phyloP scores from a whole-genome alignment of 371 early-diverging fungal species.

The Coemansia sp. region DNA sequence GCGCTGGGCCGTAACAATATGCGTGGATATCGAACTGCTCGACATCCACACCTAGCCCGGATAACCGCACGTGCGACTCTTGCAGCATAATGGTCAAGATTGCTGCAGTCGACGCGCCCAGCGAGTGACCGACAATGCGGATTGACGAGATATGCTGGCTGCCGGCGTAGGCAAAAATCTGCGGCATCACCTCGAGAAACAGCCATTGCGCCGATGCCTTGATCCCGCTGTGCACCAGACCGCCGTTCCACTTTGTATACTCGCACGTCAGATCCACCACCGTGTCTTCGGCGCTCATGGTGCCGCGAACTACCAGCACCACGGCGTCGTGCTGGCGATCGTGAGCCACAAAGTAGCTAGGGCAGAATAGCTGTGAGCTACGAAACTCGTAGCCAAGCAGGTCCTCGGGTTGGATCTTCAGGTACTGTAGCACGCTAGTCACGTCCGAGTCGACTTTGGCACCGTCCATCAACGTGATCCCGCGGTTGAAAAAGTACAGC shows the following conservation, averaged over 20 bases:
- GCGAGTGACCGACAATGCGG: slow-evolving; percentile 78
- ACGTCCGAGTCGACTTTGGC: slow-evolving; percentile 71
- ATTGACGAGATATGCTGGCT: slow-evolving; percentile 56
- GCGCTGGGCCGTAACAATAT: slow-evolving; percentile 65
- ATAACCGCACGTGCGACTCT: slow-evolving; percentile 56
- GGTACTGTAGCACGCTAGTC: slow-evolving; percentile 67
- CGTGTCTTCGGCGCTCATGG: slow-evolving; percentile 82
- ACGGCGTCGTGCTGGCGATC: slow-evolving; percentile 71
- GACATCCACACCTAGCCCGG: slow-evolving; percentile 22
- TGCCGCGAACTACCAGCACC: slow-evolving; percentile 79
- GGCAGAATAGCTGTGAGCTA: slow-evolving; percentile 70
- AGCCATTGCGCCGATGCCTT: slow-evolving; percentile 79
- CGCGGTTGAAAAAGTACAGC: slow-evolving; percentile 77
- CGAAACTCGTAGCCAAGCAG: slow-evolving; percentile 76
- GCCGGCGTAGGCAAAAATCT: slow-evolving; percentile 65
- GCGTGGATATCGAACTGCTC: slow-evolving; percentile 51
- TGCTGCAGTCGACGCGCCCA: slow-evolving; percentile 81
- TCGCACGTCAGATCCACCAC: slow-evolving; percentile 86
- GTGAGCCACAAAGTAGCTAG: slow-evolving; percentile 75
- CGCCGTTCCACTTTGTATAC: slow-evolving; percentile 84
- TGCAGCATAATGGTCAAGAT: slow-evolving; percentile 75
- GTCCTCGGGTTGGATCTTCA: slow-evolving; percentile 68
- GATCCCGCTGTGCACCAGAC: slow-evolving; percentile 82
- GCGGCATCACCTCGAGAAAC: slow-evolving; percentile 67
- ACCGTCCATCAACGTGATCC: slow-evolving; percentile 64